Conservation (phyloP, 805 yeast genomes). For the Lipomyces lipofer region DNA sequence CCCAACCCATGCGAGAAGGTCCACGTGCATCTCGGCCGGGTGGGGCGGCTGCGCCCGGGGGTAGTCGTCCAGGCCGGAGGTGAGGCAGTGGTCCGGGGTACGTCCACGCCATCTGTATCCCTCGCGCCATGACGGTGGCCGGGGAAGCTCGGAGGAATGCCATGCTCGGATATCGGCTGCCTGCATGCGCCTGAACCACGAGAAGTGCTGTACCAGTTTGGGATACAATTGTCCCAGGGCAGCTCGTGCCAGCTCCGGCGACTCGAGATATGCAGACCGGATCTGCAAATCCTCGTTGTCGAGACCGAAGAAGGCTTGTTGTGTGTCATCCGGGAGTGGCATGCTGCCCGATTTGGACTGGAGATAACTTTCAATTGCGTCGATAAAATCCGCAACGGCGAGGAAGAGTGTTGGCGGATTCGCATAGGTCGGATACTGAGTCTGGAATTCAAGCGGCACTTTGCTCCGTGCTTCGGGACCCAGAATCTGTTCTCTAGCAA, state of each 20-base stretch:
- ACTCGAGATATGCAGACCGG: slow-evolving; percentile 52
- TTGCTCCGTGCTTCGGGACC: slow-evolving; percentile 87
- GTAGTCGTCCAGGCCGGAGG: slow-evolving; percentile 94
- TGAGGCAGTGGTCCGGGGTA: slow-evolving; percentile 77
- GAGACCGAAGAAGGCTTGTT: slow-evolving; percentile 6
- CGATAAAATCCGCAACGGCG: slow-evolving; percentile 32
- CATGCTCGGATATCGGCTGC: slow-evolving; percentile 71
- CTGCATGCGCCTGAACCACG: slow-evolving; percentile 84
- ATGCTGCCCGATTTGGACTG: slow-evolving; percentile 6
- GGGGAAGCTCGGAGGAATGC: slow-evolving; percentile 49
- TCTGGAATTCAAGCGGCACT: slow-evolving; percentile 81
- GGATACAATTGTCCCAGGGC: slow-evolving; percentile 69
- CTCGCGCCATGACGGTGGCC: slow-evolving; percentile 51
- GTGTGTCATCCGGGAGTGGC: slow-evolving; percentile 8
- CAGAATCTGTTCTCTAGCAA: slow-evolving; percentile 90
- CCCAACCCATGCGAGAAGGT: slow-evolving; percentile 89
- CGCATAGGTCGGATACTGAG: slow-evolving; percentile 85
- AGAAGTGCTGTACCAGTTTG: slow-evolving; percentile 69
- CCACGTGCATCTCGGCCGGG: slow-evolving; percentile 87
- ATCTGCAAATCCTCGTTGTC: slow-evolving; percentile 3
- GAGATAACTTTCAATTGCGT: slow-evolving; percentile 14
- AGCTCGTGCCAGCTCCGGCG: slow-evolving; percentile 46
- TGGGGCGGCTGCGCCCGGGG: slow-evolving; percentile 84
- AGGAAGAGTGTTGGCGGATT: slow-evolving; percentile 94
- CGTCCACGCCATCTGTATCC: slow-evolving; percentile 94